Evolutionary conservation across 2,329 filamentous ascomycete species (phyloP), one percentile per base, ranked within the genome.

Genomic region (Neurospora sp.): DNA sequence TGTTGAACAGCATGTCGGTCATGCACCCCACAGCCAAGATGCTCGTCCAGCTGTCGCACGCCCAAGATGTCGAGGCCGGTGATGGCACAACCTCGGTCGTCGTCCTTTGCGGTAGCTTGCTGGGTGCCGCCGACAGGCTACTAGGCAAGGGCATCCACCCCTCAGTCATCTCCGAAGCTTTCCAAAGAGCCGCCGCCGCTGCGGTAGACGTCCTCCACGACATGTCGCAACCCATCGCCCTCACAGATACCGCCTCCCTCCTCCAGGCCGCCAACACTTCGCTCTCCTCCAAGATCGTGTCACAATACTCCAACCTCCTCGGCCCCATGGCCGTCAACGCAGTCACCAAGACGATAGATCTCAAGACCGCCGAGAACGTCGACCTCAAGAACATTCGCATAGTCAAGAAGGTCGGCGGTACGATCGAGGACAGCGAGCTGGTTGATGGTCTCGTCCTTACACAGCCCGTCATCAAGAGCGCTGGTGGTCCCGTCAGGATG

Each of bases 11-110:
- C 85, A 98, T 99, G 96, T 92, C 93, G 74, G 96, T 99, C 75
- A 93, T 99, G 91, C 96, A 99, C 80, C 96, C 96, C n/a, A 97
- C 96, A 67, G 96, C 96, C 68, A 97, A 97, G 85, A 99, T 99
- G 96, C 87, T 99, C 75, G 96, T 99, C 78, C 94, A 99, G 81
- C 88, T 99, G 73, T 96, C 95, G 77, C 93, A 96, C 75, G 96
- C 96, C 74, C 96, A 99, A 81, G 96, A 99, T 84, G 93, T 99
- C 72, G 96, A 99, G 82, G 96, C 96, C 73, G 96, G 96, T 83
- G 96, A 99, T 81, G 96, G 96, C 77, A 99, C 96, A 70, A 99
- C 96, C 42, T 98, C 95, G 3, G 96, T 99, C 36, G 96, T 99
- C 38, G 96, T 99, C 75, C 97, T 99, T 82, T 96, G 93, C 76